Conservation (phyloP, 2,329 filamentous ascomycete species). For the Fusarium denticulatum region DNA sequence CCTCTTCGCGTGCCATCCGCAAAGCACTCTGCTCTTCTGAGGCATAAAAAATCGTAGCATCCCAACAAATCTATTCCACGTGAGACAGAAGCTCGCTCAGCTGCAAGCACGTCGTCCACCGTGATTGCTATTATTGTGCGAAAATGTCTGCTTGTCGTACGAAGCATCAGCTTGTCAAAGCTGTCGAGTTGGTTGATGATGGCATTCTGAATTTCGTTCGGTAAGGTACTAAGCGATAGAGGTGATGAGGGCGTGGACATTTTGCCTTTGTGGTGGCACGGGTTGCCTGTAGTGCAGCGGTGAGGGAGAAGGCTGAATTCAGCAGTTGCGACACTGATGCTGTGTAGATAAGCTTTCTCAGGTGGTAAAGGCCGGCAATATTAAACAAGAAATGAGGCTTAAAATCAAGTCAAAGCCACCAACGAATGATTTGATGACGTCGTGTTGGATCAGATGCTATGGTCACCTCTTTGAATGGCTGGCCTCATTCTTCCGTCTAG, state of each 20-base stretch:
- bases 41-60: neutral
- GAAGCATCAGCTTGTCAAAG: neutral
- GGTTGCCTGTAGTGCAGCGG: neutral
- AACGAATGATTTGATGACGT: neutral
- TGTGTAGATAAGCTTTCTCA: neutral
- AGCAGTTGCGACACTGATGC: neutral
- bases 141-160: neutral
- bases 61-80: neutral
- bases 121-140: neutral
- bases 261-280: neutral
- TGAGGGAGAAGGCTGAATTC: neutral
- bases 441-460: neutral
- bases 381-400: accelerated
- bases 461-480: neutral
- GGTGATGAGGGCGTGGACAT: neutral
- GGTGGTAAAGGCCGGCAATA: neutral
- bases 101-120: neutral
- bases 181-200: neutral
- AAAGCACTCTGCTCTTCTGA: neutral
- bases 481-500: neutral
- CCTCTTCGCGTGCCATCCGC: neutral
- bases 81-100: neutral
- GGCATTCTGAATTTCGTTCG: neutral
- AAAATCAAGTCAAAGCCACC: neutral
- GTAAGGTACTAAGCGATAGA: neutral